A percentile compares a stretch with the other conserved stretches of the same genome.
phyloP scores from a whole-genome alignment of 345 rosid species.

The Turritis glabra region DNA sequence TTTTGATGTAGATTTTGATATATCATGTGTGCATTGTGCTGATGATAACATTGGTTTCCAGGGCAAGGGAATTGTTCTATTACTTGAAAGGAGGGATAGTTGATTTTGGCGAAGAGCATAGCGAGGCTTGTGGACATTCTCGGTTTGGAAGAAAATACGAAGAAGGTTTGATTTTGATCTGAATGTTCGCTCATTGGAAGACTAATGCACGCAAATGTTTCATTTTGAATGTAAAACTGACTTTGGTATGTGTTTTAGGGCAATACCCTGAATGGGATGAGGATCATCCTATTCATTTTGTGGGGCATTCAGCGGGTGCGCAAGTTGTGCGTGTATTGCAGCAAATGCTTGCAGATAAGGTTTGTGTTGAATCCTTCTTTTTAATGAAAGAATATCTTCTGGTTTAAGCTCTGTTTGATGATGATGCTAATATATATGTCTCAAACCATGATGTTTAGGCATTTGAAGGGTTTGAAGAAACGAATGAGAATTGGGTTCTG shows the following conservation, averaged over 20 bases:
- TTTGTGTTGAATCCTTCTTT: conserved; percentile 26
- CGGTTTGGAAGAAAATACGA: conserved; percentile 82
- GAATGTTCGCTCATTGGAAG: not conserved
- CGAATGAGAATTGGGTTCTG: conserved; percentile 87
- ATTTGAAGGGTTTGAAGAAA: conserved; percentile 74
- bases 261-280: conserved; percentile 93
- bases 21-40: not conserved
- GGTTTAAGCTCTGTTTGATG: conserved; percentile 6
- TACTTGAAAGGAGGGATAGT: conserved; percentile 92
- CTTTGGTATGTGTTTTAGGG: conserved; percentile 50
- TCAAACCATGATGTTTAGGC: conserved; percentile 48
- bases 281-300: conserved; percentile 92
- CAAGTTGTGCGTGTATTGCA: conserved; percentile 97
- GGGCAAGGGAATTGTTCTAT: conserved; percentile 93
- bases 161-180: conserved; percentile 51
- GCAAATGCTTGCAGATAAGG: conserved; percentile 98
- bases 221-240: conserved; percentile 1
- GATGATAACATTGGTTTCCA: conserved; percentile 19
- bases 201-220: not conserved
- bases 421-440: conserved; percentile 2
- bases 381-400: not conserved
- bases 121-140: conserved; percentile 83
- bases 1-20: not conserved
- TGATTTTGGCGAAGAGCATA: conserved; percentile 94
- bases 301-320: conserved; percentile 98